Evolutionary conservation across 139 green algal species (phyloP).

Genomic region (Asterochloris erici): DNA sequence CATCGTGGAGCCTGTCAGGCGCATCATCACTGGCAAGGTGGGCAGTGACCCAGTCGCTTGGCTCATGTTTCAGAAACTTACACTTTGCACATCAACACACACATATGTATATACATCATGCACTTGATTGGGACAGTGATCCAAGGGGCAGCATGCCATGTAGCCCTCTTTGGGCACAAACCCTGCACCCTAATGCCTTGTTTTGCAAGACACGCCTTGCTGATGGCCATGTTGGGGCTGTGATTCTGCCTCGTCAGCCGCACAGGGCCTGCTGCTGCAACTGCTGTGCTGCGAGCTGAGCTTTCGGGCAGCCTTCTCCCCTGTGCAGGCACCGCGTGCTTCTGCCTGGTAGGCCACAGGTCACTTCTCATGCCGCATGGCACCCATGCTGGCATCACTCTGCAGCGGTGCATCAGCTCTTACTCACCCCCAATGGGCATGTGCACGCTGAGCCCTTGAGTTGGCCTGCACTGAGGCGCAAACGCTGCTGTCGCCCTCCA

Average conservation of each 20-base stretch:
- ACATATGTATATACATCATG: background rate
- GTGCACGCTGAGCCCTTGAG: too few species aligned
- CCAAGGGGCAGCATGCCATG: background rate
- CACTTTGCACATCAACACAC: background rate
- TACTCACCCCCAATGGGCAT: too few species aligned
- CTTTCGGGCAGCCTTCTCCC: too few species aligned
- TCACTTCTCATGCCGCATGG: too few species aligned
- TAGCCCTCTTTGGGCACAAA: background rate
- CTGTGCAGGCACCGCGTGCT: too few species aligned
- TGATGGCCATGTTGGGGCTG: background rate
- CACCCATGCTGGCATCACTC: too few species aligned
- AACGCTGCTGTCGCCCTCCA: too few species aligned
- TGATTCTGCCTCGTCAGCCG: background rate
- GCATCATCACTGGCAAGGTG: slow-evolving; percentile 36
- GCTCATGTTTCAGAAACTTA: background rate
- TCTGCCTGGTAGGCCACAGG: too few species aligned
- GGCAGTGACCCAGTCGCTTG: background rate
- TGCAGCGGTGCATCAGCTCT: too few species aligned
- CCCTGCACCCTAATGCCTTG: background rate
- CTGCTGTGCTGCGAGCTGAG: background rate
- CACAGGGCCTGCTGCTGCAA: background rate
- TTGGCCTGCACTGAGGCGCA: too few species aligned
- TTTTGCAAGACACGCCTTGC: background rate
- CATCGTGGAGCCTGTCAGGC: slow-evolving; percentile 90
- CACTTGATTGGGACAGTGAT: background rate